Evolutionary conservation across 805 yeast genomes (phyloP).

Genomic region (Scheffersomyces amazonensis): DNA sequence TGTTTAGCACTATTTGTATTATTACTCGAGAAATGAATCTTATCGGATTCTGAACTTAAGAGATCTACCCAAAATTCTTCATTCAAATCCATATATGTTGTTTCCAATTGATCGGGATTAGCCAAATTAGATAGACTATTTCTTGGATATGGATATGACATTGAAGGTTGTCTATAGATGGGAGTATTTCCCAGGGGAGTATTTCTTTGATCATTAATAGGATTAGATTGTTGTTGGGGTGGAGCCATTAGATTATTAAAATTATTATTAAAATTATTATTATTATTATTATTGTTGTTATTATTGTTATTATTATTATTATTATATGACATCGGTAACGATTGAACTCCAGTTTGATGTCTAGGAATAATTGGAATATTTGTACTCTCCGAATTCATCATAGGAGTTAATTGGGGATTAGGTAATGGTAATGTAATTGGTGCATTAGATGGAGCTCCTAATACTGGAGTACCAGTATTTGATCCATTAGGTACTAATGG

Average conservation of each 20-base stretch:
- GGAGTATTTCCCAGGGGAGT: too few relatives aligned
- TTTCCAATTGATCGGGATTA: slow-evolving; percentile 30
- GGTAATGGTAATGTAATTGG: background rate
- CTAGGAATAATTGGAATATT: background rate
- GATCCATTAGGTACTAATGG: background rate
- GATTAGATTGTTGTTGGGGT: background rate
- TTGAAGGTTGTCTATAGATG: background rate
- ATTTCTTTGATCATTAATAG: background rate
- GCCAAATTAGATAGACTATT: slow-evolving; percentile 4
- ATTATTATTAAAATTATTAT: too few relatives aligned
- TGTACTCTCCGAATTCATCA: background rate
- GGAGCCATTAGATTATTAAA: background rate
- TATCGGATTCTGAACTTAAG: slow-evolving; percentile 32
- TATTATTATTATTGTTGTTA: background rate
- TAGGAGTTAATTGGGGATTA: background rate
- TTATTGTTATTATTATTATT: background rate
- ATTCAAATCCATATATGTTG: slow-evolving; percentile 52
- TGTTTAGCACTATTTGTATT: slow-evolving; percentile 6
- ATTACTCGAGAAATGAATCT: slow-evolving; percentile 29
- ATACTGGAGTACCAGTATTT: background rate
- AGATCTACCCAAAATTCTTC: slow-evolving; percentile 75
- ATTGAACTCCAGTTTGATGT: background rate
- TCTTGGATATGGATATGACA: background rate
- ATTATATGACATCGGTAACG: background rate
- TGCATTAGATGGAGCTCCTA: background rate